Evolutionary conservation across 2,329 filamentous ascomycete genomes (phyloP), one percentile per base, ranked within the genome.

Genomic region (Zymoseptoria ardabiliae): DNA sequence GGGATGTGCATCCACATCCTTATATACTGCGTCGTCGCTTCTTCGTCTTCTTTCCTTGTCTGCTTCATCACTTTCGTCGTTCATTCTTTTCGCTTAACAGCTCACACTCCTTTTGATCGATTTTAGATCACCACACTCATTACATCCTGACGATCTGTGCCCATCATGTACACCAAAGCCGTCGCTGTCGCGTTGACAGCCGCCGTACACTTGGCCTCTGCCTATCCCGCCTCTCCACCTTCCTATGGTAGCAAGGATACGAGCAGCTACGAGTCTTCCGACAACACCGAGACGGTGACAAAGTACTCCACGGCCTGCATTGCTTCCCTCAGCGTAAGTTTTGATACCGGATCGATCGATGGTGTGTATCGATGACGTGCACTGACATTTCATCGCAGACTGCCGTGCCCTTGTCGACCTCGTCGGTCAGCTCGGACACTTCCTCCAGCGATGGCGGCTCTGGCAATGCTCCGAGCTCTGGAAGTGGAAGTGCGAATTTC

Each of bases 121-220:
- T 45, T 17, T 13, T 6, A 45, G 5, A 45, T n/a, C 35, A 45
- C 35, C 35, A 45, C 35, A 45, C 35, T 45, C 35, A 45, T 45
- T 45, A 17, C 10, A 41, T 13, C 13, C 17, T 10, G 35, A 41
- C 11, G 4, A 45, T 13, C 35, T 45, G 13, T 45, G 35, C 35
- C 35, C 17, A 94, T 91, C 2, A 88, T 86, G 75, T 89, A 85
- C 72, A 87, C 96, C 71, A 91, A 95, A 73, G 55, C 60, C 20
- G 61, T 62, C 17, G 64, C 64, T 1, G 21, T 58, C 80, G 35
- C 35, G 2, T 41, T 41, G 35, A 13, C 35, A 6, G 35, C 35
- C 35, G 35, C 35, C 35, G 35, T 17, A n/a, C 35, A 45, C 35
- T 45, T 45, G 35, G 35, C 35, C 5, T 45, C 35, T 17, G 35